Conservation (phyloP, 148 eudicot species). For the Polygonum maritimum region DNA sequence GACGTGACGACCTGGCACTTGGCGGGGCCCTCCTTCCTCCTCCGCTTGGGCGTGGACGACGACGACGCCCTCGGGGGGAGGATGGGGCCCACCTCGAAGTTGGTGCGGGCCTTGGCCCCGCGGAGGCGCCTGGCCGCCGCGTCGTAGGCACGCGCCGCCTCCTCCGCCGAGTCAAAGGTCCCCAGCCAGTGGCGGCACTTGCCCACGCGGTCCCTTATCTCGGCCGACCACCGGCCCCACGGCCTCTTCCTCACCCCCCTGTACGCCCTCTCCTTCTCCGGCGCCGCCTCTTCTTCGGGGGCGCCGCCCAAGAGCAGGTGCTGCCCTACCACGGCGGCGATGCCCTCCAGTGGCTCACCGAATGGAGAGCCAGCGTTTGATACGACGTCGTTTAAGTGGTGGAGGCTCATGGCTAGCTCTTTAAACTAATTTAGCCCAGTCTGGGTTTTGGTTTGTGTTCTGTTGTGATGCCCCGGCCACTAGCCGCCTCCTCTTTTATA, state of each 20-base stretch:
- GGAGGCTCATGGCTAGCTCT: background rate
- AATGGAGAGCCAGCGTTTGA: background rate
- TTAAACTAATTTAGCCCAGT: too few relatives aligned
- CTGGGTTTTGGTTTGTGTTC: background rate
- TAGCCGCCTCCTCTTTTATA: background rate
- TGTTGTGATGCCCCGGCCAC: background rate
- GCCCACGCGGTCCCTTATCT: constrained; percentile 79
- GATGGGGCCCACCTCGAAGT: constrained; percentile 42
- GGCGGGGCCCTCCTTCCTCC: background rate
- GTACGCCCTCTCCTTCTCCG: constrained; percentile 39
- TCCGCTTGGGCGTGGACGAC: background rate
- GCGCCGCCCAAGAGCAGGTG: too few relatives aligned
- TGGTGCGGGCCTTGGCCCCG: constrained; percentile 69
- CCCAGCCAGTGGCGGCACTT: constrained; percentile 90
- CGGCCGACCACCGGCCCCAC: constrained; percentile 94
- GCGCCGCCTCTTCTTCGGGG: background rate
- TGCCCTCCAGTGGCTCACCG: too few relatives aligned
- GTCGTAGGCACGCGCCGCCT: constrained; percentile 83
- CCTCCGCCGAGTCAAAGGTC: constrained; percentile 79
- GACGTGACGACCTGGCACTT: constrained; percentile 59
- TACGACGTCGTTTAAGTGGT: background rate
- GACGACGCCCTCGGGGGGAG: constrained; percentile 22
- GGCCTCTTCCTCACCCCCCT: constrained; percentile 85
- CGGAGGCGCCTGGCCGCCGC: constrained; percentile 67
- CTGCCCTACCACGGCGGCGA: too few relatives aligned